These are phyloP conservation scores for Cyberlindnera galapagoensis DNA, from an alignment of 805 yeast species.

Conservation along the genomic window DNA sequence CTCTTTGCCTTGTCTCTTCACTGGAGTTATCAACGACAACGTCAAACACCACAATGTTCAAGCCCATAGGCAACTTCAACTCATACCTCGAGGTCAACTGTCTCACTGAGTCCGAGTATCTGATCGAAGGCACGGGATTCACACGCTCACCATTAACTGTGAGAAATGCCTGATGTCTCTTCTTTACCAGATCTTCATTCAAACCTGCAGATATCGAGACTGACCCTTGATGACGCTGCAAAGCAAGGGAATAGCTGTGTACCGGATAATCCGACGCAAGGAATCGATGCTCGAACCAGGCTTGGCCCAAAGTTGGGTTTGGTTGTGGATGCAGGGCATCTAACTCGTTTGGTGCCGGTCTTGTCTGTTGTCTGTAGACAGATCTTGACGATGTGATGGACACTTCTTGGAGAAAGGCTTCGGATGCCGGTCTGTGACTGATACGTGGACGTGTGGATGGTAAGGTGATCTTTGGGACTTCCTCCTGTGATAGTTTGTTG, in stretches of 20 bases:
- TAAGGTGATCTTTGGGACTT: slow-evolving; percentile 2
- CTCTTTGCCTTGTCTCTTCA: slow-evolving; percentile 18
- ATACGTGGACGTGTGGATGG: slow-evolving; percentile 11
- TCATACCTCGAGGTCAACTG: slow-evolving; percentile 33
- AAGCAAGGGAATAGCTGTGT: slow-evolving; percentile 34
- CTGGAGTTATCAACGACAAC: slow-evolving; percentile 26
- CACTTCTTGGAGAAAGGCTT: slow-evolving; percentile 24
- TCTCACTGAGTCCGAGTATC: slow-evolving; percentile 28
- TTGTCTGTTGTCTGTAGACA: slow-evolving; percentile 23
- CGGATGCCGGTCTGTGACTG: slow-evolving; percentile 7
- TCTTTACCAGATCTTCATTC: slow-evolving; percentile 33
- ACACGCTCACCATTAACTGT: slow-evolving; percentile 39
- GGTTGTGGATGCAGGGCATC: no score
- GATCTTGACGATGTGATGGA: slow-evolving; percentile 26
- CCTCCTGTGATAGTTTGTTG: neutral
- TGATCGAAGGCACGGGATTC: slow-evolving; percentile 36
- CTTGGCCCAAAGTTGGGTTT: slow-evolving; percentile 20
- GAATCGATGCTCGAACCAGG: slow-evolving; percentile 31
- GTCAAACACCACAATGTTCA: slow-evolving; percentile 37
- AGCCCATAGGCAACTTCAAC: slow-evolving; percentile 39
- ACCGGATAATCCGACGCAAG: slow-evolving; percentile 31
- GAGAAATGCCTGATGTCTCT: slow-evolving; percentile 32
- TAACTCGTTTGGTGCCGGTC: slow-evolving; percentile 12
- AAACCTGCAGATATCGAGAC: slow-evolving; percentile 38
- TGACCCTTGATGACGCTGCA: slow-evolving; percentile 43